These are phyloP conservation scores for Conoideocrella luteorostrata DNA, from an alignment of 2,329 filamentous ascomycete genomes.

Conservation along the genomic window DNA sequence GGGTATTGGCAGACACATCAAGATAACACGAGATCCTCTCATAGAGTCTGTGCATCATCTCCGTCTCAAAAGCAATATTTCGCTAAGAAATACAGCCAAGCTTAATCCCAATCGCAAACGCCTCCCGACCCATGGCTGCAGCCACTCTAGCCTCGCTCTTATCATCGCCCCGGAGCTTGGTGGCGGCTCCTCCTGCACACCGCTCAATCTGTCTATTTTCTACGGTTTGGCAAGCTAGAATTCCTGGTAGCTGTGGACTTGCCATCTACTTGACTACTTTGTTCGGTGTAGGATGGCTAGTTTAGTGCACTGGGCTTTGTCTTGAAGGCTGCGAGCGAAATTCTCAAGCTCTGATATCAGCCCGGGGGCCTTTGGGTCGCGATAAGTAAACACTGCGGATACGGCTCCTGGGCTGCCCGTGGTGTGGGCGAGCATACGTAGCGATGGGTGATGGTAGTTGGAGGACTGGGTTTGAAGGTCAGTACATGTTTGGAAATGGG, in stretches of 20 bases:
- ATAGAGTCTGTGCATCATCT: too few relatives aligned
- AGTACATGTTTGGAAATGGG: conserved; percentile 38
- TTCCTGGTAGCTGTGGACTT: conserved; percentile 41
- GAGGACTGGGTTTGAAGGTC: conserved; percentile 36
- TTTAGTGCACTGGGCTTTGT: conserved; percentile 52
- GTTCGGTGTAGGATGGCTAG: conserved; percentile 42
- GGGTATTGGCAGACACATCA: too few relatives aligned
- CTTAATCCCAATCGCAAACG: too few relatives aligned
- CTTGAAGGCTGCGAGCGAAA: conserved; percentile 37
- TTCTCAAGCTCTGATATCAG: conserved; percentile 44
- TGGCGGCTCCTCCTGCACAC: conserved; percentile 38
- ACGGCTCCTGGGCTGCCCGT: conserved; percentile 41
- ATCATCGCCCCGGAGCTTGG: conserved; percentile 19
- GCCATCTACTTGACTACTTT: conserved; percentile 32
- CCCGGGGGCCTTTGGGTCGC: conserved; percentile 26
- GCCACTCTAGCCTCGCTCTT: neutral
- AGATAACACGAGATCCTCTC: too few relatives aligned
- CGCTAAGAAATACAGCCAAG: too few relatives aligned
- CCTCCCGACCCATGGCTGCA: too few relatives aligned
- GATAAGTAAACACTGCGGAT: conserved; percentile 49
- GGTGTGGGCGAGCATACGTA: conserved; percentile 47
- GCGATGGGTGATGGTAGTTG: conserved; percentile 24
- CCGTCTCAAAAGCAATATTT: too few relatives aligned
- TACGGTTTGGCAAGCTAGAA: conserved; percentile 35
- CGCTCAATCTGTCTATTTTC: conserved; percentile 48